Evolutionary conservation across 2,329 filamentous ascomycete species (phyloP).

Genomic region (Fusarium sulawesiense): DNA sequence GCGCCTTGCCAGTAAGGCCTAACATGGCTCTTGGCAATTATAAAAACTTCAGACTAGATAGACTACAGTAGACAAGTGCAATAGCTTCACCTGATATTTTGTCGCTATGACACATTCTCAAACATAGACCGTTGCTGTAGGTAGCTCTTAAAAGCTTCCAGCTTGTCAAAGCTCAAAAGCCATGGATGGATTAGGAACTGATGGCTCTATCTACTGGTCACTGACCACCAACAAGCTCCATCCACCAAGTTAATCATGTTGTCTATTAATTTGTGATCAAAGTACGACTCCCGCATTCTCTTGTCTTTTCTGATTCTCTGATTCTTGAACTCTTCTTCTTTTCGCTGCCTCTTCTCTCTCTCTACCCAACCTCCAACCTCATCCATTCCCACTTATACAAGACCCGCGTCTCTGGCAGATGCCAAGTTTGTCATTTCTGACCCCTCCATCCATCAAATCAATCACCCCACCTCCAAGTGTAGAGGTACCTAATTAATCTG

Average conservation of each 20-base stretch:
- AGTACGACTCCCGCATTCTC: not conserved
- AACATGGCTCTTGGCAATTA: slow-evolving; percentile 8
- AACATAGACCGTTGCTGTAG: not conserved
- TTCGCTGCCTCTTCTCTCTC: not conserved
- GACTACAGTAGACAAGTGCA: not conserved
- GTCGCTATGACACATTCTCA: not conserved
- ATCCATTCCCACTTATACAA: slow-evolving; percentile 15
- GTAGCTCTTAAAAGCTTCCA: slow-evolving; percentile 2
- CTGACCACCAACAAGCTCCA: not conserved
- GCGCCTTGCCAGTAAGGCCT: not conserved
- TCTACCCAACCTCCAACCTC: not conserved
- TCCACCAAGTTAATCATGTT: not conserved
- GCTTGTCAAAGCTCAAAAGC: slow-evolving; percentile 27
- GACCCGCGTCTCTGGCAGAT: slow-evolving; percentile 26
- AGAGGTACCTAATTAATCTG: slow-evolving; percentile 5
- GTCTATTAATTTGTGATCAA: not conserved
- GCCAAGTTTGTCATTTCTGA: slow-evolving; percentile 26
- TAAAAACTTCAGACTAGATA: not conserved
- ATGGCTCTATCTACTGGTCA: slow-evolving; percentile 1
- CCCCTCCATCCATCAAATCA: slow-evolving; percentile 28
- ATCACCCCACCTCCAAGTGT: slow-evolving; percentile 29
- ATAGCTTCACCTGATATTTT: not conserved
- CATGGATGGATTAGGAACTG: slow-evolving; percentile 27
- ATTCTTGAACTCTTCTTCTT: not conserved
- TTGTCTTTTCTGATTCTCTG: not conserved